Evolutionary conservation across 2,329 filamentous ascomycete species (phyloP).

Genomic region (Pseudocercospora crystallina): DNA sequence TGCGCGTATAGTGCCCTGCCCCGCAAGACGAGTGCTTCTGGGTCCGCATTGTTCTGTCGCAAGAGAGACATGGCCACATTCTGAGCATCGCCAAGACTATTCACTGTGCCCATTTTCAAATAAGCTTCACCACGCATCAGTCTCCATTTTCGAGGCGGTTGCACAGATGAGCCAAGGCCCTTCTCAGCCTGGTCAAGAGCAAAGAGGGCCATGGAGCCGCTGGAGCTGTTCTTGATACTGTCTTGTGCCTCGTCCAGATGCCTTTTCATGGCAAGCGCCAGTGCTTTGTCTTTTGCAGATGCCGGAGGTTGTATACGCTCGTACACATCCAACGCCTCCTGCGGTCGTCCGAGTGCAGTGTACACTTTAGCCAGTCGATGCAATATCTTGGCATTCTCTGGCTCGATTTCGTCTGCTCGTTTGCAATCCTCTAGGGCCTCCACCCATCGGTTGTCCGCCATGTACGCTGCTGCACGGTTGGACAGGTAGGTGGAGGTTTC

Average conservation of each 20-base stretch:
- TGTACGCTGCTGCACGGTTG: conserved; percentile 92
- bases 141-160: conserved; percentile 88
- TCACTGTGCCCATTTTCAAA: conserved; percentile 86
- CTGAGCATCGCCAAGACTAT: conserved; percentile 86
- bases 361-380: conserved; percentile 87
- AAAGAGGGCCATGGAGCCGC: conserved; percentile 87
- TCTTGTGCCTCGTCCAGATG: conserved; percentile 80
- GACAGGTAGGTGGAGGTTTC: conserved; percentile 88
- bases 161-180: conserved; percentile 70
- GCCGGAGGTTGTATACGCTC: conserved; percentile 75
- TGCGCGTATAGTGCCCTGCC: conserved; percentile 85
- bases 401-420: conserved; percentile 77
- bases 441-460: conserved; percentile 77
- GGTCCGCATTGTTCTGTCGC: conserved; percentile 83
- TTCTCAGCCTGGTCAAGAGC: conserved; percentile 88
- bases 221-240: conserved; percentile 69
- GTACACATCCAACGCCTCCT: conserved; percentile 83
- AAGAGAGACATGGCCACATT: conserved; percentile 87
- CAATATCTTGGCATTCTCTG: conserved; percentile 82
- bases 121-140: conserved; percentile 89
- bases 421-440: conserved; percentile 85
- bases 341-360: conserved; percentile 79
- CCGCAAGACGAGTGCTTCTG: conserved; percentile 86
- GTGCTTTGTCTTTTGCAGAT: conserved; percentile 78
- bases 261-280: conserved; percentile 80